phyloP scores from a whole-genome alignment of 768 basidiomycete species.

The Mycena haematopus region DNA sequence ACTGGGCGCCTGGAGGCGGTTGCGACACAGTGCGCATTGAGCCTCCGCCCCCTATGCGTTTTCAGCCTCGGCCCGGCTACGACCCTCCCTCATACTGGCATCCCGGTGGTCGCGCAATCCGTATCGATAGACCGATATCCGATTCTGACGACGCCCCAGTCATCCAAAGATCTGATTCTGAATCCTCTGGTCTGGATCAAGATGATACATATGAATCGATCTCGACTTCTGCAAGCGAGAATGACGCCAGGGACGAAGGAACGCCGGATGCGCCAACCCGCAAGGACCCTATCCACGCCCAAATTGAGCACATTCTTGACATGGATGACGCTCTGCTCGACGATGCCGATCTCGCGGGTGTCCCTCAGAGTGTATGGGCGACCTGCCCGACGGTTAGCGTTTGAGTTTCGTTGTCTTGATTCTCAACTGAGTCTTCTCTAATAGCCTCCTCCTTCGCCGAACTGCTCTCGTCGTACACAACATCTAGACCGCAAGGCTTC shows the following conservation, averaged over 20 bases:
- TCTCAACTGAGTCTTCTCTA: neutral
- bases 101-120: constrained; percentile 15
- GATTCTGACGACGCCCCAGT: neutral
- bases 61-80: constrained; percentile 19
- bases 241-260: neutral
- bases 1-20: constrained; percentile 10
- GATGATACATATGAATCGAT: constrained; percentile 12
- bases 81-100: constrained; percentile 6
- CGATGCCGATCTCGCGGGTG: constrained; percentile 12
- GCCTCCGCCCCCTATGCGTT: constrained; percentile 12
- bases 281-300: constrained; percentile 14
- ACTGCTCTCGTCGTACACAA: neutral
- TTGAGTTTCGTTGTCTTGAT: neutral
- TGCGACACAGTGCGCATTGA: constrained; percentile 15
- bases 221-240: constrained; percentile 7
- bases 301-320: constrained; percentile 15
- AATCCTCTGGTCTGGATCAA: constrained; percentile 7
- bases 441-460: constrained; percentile 20
- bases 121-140: constrained; percentile 4
- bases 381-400: constrained; percentile 23
- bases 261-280: neutral
- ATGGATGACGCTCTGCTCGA: constrained; percentile 12
- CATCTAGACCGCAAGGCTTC: constrained; percentile 17
- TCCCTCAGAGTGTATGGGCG: constrained; percentile 16
- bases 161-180: neutral